phyloP scores from a whole-genome alignment of 202 grass and related monocot species.

The Carex arenaria region DNA sequence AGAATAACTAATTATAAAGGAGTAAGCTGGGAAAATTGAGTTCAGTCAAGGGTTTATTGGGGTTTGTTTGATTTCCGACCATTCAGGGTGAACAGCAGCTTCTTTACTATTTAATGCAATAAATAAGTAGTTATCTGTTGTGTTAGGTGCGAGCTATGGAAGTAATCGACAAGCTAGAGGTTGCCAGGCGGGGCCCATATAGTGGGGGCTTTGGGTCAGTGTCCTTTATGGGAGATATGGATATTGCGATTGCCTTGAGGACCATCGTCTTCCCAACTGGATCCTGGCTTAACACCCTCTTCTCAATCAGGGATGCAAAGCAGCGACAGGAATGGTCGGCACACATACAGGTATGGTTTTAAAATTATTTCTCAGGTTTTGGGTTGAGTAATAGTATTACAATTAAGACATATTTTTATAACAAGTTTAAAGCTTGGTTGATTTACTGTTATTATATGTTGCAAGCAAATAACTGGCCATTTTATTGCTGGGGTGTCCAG shows the following conservation, averaged over 20 bases:
- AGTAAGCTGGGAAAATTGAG: not conserved
- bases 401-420: not conserved
- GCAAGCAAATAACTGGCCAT: not conserved
- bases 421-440: not conserved
- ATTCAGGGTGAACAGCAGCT: not conserved
- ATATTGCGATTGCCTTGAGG: slow-evolving; percentile 69
- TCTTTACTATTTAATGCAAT: slow-evolving; percentile 9
- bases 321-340: slow-evolving; percentile 72
- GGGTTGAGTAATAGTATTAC: not conserved
- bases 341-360: slow-evolving; percentile 38
- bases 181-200: slow-evolving; percentile 77
- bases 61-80: not conserved
- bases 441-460: not conserved
- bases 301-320: slow-evolving; percentile 27
- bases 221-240: slow-evolving; percentile 73
- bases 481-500: not conserved
- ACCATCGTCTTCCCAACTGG: slow-evolving; percentile 66
- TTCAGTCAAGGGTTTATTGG: not conserved
- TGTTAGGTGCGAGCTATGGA: slow-evolving; percentile 97
- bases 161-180: slow-evolving; percentile 81
- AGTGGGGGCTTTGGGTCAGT: slow-evolving; percentile 88
- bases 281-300: slow-evolving; percentile 54
- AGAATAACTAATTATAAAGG: not conserved
- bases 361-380: not conserved
- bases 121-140: slow-evolving; percentile 34